Conservation (phyloP, 371 early-diverging fungal genomes). For the Batrachochytrium dendrobatidis region DNA sequence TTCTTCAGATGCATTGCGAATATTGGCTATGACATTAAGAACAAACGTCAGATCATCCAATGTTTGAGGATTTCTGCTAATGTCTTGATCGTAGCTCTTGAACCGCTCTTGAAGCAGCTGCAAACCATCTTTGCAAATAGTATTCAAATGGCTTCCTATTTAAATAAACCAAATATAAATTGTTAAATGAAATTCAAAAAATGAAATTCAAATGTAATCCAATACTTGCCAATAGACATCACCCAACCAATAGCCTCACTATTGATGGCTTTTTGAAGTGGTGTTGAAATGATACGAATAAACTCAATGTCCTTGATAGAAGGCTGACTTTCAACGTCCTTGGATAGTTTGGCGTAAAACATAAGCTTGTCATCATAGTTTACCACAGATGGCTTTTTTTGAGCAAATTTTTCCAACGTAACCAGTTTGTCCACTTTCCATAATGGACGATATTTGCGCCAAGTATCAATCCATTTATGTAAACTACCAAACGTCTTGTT, state of each 20-base stretch:
- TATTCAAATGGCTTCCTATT: constrained; percentile 43
- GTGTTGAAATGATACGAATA: constrained; percentile 36
- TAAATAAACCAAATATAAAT: not conserved
- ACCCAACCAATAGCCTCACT: constrained; percentile 49
- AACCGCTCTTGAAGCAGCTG: constrained; percentile 24
- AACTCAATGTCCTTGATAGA: constrained; percentile 42
- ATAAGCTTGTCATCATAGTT: constrained; percentile 48
- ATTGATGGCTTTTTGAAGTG: constrained; percentile 44
- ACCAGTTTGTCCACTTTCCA: constrained; percentile 58
- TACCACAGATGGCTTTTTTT: constrained; percentile 47
- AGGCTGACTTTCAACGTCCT: constrained; percentile 44
- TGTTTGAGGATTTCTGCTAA: constrained; percentile 38
- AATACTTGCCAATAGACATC: constrained; percentile 38
- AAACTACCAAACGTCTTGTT: constrained; percentile 39
- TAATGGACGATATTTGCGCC: constrained; percentile 53
- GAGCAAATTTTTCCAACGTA: constrained; percentile 54
- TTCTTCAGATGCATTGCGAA: constrained; percentile 40
- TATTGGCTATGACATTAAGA: constrained; percentile 45
- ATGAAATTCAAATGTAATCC: not conserved
- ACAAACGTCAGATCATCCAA: constrained; percentile 52
- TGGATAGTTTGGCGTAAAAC: constrained; percentile 47
- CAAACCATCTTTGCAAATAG: constrained; percentile 34
- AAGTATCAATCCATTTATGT: constrained; percentile 44
- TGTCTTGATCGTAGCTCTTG: constrained; percentile 35
- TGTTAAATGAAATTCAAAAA: not conserved